phyloP scores from a whole-genome alignment of 352 stramenopile species.

The Phytophthora hibernalis region DNA sequence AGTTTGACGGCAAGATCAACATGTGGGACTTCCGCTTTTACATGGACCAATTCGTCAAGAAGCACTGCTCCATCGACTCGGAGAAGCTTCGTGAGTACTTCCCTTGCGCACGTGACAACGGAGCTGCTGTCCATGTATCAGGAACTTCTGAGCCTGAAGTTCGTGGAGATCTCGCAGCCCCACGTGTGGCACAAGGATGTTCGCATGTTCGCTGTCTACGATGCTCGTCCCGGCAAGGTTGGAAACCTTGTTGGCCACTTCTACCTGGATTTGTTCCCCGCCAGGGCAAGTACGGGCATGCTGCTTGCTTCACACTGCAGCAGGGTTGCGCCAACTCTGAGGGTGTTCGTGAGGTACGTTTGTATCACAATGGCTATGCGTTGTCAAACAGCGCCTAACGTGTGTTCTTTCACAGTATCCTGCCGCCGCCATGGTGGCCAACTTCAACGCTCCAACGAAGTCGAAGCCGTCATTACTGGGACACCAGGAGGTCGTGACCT shows the following conservation, averaged over 20 bases:
- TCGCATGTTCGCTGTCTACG: slow-evolving; percentile 86
- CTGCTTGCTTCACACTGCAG: slow-evolving; percentile 90
- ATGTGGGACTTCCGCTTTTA: slow-evolving; percentile 94
- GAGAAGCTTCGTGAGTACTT: slow-evolving; percentile 92
- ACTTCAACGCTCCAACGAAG: slow-evolving; percentile 87
- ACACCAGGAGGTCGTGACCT: slow-evolving; percentile 90
- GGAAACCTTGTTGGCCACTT: slow-evolving; percentile 84
- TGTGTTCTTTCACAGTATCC: slow-evolving; percentile 48
- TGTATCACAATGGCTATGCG: slow-evolving; percentile 3
- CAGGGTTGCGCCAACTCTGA: slow-evolving; percentile 77
- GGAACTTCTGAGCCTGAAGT: slow-evolving; percentile 87
- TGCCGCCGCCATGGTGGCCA: slow-evolving; percentile 91
- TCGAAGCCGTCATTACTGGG: slow-evolving; percentile 80
- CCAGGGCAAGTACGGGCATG: slow-evolving; percentile 89
- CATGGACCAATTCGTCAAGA: slow-evolving; percentile 88
- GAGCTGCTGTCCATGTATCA: slow-evolving; percentile 91
- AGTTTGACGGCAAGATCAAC: slow-evolving; percentile 89
- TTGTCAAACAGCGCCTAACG: slow-evolving; percentile 2
- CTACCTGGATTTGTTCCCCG: slow-evolving; percentile 90
- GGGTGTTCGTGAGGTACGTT: slow-evolving; percentile 49
- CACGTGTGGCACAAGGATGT: slow-evolving; percentile 92
- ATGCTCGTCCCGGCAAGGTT: slow-evolving; percentile 60
- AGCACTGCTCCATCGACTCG: slow-evolving; percentile 88
- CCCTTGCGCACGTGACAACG: slow-evolving; percentile 85
- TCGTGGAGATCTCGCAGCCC: slow-evolving; percentile 78